Base-by-base conservation (phyloP, 208 protist species). In the Novymonas esmeraldas region DNA sequence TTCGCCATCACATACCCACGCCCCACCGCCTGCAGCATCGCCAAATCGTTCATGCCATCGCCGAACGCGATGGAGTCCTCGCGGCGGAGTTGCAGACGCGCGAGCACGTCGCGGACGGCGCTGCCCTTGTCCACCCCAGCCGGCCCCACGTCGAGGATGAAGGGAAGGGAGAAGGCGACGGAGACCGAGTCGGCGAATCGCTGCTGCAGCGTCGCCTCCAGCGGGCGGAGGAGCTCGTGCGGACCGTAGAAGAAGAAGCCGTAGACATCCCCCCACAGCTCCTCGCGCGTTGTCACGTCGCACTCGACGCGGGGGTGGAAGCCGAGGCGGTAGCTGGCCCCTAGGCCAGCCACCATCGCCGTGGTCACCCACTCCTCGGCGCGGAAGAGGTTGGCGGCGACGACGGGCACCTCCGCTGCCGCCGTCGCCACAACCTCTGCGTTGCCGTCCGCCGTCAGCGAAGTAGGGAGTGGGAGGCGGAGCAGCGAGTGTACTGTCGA, bases 1-100 rank as follows among this genome's bases (percentile, higher is more conserved):
- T 85, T 89, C 3, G 62, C 51, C 83, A 89, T 89, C 18, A 88
- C 22, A 45, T 75, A 88, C 0, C 67, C 68, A 34, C 79, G 58
- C 2, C 81, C 75, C 2, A 74, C 83, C 0, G 42, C 51, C 28
- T 68, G 26, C 16, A 89, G 64, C 82, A 86, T 84, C 3, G 61
- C 39, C 10, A 62, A 6, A 44, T 88, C 79, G 61, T 85, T 84
- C 77, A 86, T 86, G n/a, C 79, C 79, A 50, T 84, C 72, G 16
- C 79, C 87, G 72, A 90, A 89, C 1, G 87, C 78, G 26, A 75
- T 62, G 6, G 72, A 71, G 3, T 87, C 70, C 0, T 65, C 46
- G 3, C 63, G 33, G n/a, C 41, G 26, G 6, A 89, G 44, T 6
- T 73, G 46, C 46, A 89, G 60, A 13, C 66, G 26, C 28, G 60